phyloP scores from a whole-genome alignment of 768 basidiomycete genomes.

The Agrocybe praecox region DNA sequence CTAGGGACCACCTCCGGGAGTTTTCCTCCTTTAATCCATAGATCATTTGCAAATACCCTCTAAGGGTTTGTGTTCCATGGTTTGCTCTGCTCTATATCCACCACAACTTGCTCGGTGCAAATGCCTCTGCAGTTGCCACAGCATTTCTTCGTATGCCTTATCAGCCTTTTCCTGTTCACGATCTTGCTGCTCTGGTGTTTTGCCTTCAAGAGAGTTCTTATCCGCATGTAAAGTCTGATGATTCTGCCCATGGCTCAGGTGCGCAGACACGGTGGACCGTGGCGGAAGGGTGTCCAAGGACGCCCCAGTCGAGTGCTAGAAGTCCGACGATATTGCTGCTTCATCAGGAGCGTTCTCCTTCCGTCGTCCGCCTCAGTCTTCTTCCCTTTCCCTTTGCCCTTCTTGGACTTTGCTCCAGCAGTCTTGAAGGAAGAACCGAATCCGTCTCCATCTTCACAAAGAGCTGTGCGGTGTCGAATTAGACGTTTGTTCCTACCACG shows the following conservation, averaged over 20 bases:
- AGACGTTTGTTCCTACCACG: conserved; percentile 82
- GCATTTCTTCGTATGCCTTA: conserved; percentile 63
- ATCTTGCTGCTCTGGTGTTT: conserved; percentile 37
- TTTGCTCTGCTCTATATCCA: conserved; percentile 60
- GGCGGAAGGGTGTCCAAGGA: conserved; percentile 50
- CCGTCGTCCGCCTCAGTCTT: neutral
- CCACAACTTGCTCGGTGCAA: conserved; percentile 53
- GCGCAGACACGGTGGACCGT: conserved; percentile 76
- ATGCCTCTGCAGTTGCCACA: conserved; percentile 82
- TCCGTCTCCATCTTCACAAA: conserved; percentile 53
- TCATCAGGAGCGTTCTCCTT: conserved; percentile 21
- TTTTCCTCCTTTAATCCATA: conserved; percentile 35
- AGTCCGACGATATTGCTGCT: conserved; percentile 56
- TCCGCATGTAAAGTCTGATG: conserved; percentile 81
- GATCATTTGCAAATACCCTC: conserved; percentile 56
- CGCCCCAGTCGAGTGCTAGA: conserved; percentile 80
- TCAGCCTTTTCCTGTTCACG: neutral
- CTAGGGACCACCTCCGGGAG: conserved; percentile 35
- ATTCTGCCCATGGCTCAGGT: conserved; percentile 67
- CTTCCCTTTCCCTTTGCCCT: neutral
- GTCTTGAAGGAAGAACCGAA: neutral
- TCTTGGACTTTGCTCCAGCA: neutral
- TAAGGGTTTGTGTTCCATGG: conserved; percentile 61
- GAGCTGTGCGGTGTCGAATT: conserved; percentile 67
- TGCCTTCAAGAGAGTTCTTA: neutral